These are phyloP conservation scores for Paraleonurus japonicus DNA, from an alignment of 257 asterid species.

Conservation along the genomic window DNA sequence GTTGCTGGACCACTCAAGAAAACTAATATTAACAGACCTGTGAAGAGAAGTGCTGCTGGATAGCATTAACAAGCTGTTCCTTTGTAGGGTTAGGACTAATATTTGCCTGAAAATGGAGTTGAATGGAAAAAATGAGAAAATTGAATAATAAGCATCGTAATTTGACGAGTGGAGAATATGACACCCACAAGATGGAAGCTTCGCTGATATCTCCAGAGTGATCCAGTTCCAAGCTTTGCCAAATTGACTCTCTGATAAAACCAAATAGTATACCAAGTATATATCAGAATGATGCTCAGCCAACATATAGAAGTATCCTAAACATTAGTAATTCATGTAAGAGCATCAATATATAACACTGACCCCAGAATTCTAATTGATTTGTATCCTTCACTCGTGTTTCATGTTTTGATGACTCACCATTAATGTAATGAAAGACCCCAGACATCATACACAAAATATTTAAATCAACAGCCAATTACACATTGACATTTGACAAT, in stretches of 20 bases:
- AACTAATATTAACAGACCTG: too few species aligned
- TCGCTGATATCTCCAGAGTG: slow-evolving; percentile 79
- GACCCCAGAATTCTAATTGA: not conserved
- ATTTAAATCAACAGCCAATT: not conserved
- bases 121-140: not conserved
- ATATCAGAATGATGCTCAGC: slow-evolving; percentile 3
- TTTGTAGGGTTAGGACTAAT: slow-evolving; percentile 59
- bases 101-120: slow-evolving; percentile 44
- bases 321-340: not conserved
- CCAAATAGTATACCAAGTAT: slow-evolving; percentile 3
- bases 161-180: not conserved
- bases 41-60: slow-evolving; percentile 79
- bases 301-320: not conserved
- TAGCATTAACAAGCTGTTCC: slow-evolving; percentile 65
- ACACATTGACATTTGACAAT: not conserved
- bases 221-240: slow-evolving; percentile 77
- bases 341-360: not conserved
- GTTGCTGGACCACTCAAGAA: too few species aligned
- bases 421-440: not conserved
- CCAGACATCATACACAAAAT: not conserved
- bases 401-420: not conserved
- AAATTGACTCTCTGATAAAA: slow-evolving; percentile 55
- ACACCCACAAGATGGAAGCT: slow-evolving; percentile 73
- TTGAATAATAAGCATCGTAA: not conserved
- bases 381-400: not conserved